Conservation (phyloP, 2,329 filamentous ascomycete genomes). For the Nothophaeocryptopus gaeumannii region DNA sequence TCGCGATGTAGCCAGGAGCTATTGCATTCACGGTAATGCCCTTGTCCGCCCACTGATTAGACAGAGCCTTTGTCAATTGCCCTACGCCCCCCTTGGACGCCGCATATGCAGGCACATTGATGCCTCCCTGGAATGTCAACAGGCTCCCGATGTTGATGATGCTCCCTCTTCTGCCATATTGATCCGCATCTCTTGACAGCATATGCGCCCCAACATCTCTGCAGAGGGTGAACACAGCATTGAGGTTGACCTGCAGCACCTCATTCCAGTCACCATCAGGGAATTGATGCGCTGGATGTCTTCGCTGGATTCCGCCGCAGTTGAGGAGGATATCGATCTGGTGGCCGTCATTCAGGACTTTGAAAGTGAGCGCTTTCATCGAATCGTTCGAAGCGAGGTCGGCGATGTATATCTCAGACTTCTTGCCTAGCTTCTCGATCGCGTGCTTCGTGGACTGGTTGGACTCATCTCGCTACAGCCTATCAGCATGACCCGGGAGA, state of each 20-base stretch:
- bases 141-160: constrained; percentile 85
- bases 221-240: constrained; percentile 72
- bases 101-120: constrained; percentile 85
- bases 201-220: constrained; percentile 78
- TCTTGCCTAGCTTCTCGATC: constrained; percentile 65
- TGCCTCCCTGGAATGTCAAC: constrained; percentile 78
- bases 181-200: constrained; percentile 54
- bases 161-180: constrained; percentile 59
- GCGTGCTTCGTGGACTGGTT: constrained; percentile 58
- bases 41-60: constrained; percentile 79
- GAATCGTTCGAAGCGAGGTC: constrained; percentile 63
- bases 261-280: constrained; percentile 74
- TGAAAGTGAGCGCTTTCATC: constrained; percentile 60
- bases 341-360: constrained; percentile 59
- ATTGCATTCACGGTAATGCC: constrained; percentile 85
- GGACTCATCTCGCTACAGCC: constrained; percentile 52
- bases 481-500: constrained; percentile 2
- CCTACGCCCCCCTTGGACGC: constrained; percentile 81
- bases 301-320: constrained; percentile 80
- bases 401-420: constrained; percentile 64
- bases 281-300: constrained; percentile 73
- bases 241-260: constrained; percentile 84
- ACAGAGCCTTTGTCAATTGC: constrained; percentile 79
- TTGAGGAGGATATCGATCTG: constrained; percentile 77
- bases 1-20: constrained; percentile 84